These are phyloP conservation scores for Rhexocercosporidium sp. DNA, from an alignment of 2,329 filamentous ascomycete species.

Conservation along the genomic window DNA sequence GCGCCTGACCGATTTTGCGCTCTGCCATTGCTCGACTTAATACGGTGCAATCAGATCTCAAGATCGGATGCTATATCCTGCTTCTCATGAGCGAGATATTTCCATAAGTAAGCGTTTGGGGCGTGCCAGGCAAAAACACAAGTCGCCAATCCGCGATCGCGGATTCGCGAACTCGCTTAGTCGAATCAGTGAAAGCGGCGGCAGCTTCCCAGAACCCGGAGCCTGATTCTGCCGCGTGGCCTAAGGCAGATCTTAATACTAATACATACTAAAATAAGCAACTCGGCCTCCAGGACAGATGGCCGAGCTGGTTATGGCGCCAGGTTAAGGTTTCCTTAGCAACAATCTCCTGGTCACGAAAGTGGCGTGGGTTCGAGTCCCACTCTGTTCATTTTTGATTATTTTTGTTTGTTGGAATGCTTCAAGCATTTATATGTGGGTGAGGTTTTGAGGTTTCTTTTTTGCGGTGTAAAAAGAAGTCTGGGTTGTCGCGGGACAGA, in stretches of 20 bases:
- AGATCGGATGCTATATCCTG: not conserved
- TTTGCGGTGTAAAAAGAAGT: not conserved
- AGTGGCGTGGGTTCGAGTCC: slow-evolving; percentile 47
- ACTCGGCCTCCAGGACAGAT: slow-evolving; percentile 12
- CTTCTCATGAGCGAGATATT: not conserved
- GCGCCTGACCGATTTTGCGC: too few relatives aligned
- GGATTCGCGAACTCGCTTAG: too few relatives aligned
- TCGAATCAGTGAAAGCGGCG: too few relatives aligned
- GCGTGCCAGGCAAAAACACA: not conserved
- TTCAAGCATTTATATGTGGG: not conserved
- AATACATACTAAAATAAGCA: not conserved
- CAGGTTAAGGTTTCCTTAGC: slow-evolving; percentile 12
- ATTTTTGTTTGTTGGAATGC: not conserved
- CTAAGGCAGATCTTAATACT: not conserved
- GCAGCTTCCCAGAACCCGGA: not conserved
- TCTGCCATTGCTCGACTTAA: not conserved
- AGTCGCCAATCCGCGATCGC: not conserved
- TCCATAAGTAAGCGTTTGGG: too few relatives aligned
- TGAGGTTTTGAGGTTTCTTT: not conserved
- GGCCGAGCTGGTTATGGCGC: slow-evolving; percentile 14
- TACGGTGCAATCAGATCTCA: not conserved
- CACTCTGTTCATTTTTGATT: slow-evolving; percentile 41
- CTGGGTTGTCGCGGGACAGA: too few relatives aligned
- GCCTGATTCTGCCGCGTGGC: not conserved
- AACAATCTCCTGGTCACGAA: slow-evolving; percentile 43